Percentiles rank a stretch among this genome's conserved stretches.
Conservation (phyloP, 2,329 filamentous ascomycete genomes). For the Colletotrichum musicola region DNA sequence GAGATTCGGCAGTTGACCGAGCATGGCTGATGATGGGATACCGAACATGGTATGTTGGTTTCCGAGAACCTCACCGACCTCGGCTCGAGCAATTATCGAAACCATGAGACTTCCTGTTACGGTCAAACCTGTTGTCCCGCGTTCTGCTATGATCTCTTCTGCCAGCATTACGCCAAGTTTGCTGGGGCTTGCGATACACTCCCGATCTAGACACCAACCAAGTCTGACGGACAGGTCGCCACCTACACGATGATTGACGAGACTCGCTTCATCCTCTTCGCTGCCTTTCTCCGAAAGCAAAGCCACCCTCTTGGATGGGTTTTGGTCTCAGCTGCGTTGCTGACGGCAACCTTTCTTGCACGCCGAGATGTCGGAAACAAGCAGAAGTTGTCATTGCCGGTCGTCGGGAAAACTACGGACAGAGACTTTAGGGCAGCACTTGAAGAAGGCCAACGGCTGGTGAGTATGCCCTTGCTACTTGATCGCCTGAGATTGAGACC, state of each 20-base stretch:
- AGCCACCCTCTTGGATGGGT: not conserved
- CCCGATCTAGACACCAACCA: no score
- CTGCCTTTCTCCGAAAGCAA: not conserved
- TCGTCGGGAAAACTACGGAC: constrained; percentile 1
- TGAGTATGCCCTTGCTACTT: not conserved
- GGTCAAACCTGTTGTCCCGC: no score
- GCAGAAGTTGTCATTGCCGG: not conserved
- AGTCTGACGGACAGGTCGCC: no score
- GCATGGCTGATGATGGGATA: no score
- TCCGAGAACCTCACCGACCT: no score
- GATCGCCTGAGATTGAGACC: not conserved
- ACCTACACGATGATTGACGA: not conserved
- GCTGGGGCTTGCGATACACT: no score
- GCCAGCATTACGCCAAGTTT: no score
- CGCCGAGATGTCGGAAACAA: not conserved
- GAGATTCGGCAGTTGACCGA: no score
- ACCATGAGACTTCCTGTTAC: no score
- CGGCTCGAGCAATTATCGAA: no score
- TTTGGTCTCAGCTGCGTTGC: not conserved
- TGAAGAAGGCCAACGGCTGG: not conserved
- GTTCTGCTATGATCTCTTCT: no score
- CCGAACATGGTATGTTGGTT: no score
- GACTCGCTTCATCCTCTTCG: not conserved
- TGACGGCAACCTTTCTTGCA: not conserved
- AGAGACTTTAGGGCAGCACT: constrained; percentile 16